Base-by-base conservation (phyloP, 441 rosid genomes). In the Adansonia madagascariensis region DNA sequence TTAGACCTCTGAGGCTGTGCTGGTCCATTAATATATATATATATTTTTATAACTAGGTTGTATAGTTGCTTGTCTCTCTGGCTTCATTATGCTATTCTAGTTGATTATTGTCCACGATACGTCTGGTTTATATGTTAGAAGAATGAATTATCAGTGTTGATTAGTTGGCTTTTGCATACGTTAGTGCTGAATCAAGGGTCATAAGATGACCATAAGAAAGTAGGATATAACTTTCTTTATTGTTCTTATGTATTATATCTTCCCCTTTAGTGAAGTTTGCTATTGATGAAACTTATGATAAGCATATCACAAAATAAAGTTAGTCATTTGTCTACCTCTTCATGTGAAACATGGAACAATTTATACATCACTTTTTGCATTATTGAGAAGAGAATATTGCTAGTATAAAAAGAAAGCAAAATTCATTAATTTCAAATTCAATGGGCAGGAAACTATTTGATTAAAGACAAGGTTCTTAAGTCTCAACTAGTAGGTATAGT, bases 21-120 rank as follows among this genome's bases (percentile, higher is more conserved):
- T 43, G 71, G 52, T 11, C 52, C 52, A 43, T n/a, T 11, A 24
- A 9, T 39, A 24, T 27, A 1, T 27, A 1, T 27, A 1, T 27
- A 1, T 64, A 39, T 8, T 35, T 39, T 64, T 63, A 14, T 11
- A 18, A n/a, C 49, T 64, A 6, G 50, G 0, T 17, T 15, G 31
- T 65, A 41, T 27, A 43, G 49, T 17, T 65, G 71, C 71, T 44
- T 41, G 52, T 15, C 24, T n/a, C 46, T 50, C 27, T 27, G 61
- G 61, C 46, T 50, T 52, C 49, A 61, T 27, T 61, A 27, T 50
- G 60, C 15, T 71, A 56, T 50, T 71, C n/a, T 31, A 52, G 74
- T 71, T n/a, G 60, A 52, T 71, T 50, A n/a, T 71, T 18, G 27
- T 18, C 44, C 7, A 10, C 20, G 15, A 44, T 18, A 18, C 22